Evolutionary conservation across 129 eudicot genomes (phyloP), one percentile per base, ranked within the genome.

Genomic region (Pittosporum tobira): DNA sequence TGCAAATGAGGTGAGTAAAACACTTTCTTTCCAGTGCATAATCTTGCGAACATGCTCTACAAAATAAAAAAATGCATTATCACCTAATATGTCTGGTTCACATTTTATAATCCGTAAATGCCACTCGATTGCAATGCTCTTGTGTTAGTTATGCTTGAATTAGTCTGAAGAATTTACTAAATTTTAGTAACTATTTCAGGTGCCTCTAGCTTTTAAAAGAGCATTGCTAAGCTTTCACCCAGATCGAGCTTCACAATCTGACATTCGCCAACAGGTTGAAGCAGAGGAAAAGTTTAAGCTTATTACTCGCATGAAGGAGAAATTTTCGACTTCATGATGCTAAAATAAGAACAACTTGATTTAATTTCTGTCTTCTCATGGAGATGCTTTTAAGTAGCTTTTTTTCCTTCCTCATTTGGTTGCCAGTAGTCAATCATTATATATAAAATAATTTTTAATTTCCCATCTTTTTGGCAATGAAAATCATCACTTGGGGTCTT

Each of bases 231-330:
- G 68, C 27, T 88, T 79, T 64, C 96, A 84, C 51, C 96, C 91
- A 1, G 94, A 88, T 36, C 70, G 91, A 58, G 70, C 84, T 68
- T 49, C 77, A 1, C 73, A 66, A 67, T 73, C 75, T 38, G 85
- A 84, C 54, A 34, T 79, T 51, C 79, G 70, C 1, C 71, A 72
- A 66, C 95, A 81, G 48, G 96, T 88, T 2, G 94, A 84, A 71
- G 87, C 91, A 0, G 94, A 88, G 65, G 96, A 88, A 53, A 88
- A 74, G 67, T 88, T 84, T 66, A 88, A 88, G 77, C 91, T 88
- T 63, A 77, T 84, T 24, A 71, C 68, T 58, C 88, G 80, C 67
- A 75, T 84, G 79, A 88, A 77, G 83, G 85, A 77, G 54, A 84
- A 72, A 65, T 75, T 75, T 37, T 54, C 57, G 28, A 21, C 48